Evolutionary conservation across 2,329 filamentous ascomycete genomes (phyloP).

Genomic region (Diaporthe aspalathi): DNA sequence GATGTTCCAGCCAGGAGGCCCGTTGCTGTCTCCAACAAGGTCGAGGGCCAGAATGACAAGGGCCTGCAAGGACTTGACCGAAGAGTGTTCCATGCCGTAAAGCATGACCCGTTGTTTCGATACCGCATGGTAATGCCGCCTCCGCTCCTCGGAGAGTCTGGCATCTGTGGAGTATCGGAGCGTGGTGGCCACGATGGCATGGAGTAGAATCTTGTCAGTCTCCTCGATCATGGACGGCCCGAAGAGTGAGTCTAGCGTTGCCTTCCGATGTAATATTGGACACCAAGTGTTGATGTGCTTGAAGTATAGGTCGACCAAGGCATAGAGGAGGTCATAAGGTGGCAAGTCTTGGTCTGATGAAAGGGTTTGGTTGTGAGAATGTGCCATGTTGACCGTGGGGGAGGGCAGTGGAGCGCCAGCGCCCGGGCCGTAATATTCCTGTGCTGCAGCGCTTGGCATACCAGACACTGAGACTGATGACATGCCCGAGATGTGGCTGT

Average conservation of each 20-base stretch:
- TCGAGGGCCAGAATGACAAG: slow-evolving; percentile 88
- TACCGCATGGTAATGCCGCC: slow-evolving; percentile 79
- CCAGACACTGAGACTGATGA: slow-evolving; percentile 44
- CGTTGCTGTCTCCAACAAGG: slow-evolving; percentile 86
- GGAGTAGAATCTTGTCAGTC: slow-evolving; percentile 83
- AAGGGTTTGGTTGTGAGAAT: slow-evolving; percentile 51
- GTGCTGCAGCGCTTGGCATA: slow-evolving; percentile 55
- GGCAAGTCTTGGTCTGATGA: slow-evolving; percentile 75
- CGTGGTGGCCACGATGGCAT: slow-evolving; percentile 90
- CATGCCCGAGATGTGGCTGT: slow-evolving; percentile 47
- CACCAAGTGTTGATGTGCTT: slow-evolving; percentile 87
- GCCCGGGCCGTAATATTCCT: slow-evolving; percentile 61
- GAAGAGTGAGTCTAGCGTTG: slow-evolving; percentile 85
- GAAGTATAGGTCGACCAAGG: slow-evolving; percentile 80
- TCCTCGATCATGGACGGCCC: slow-evolving; percentile 81
- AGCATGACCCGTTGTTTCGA: slow-evolving; percentile 89
- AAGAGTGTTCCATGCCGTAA: slow-evolving; percentile 90
- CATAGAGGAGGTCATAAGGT: slow-evolving; percentile 79
- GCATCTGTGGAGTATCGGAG: slow-evolving; percentile 84
- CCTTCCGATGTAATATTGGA: slow-evolving; percentile 87
- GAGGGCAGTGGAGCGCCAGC: slow-evolving; percentile 62
- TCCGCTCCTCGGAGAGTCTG: slow-evolving; percentile 77
- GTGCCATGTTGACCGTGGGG: slow-evolving; percentile 66
- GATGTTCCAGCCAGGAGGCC: slow-evolving; percentile 91
- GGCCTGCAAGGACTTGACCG: slow-evolving; percentile 87